Percentiles rank a stretch among this genome's conserved stretches.
These are phyloP conservation scores for Biscutella auriculata DNA, from an alignment of 441 rosid species.

Conservation along the genomic window DNA sequence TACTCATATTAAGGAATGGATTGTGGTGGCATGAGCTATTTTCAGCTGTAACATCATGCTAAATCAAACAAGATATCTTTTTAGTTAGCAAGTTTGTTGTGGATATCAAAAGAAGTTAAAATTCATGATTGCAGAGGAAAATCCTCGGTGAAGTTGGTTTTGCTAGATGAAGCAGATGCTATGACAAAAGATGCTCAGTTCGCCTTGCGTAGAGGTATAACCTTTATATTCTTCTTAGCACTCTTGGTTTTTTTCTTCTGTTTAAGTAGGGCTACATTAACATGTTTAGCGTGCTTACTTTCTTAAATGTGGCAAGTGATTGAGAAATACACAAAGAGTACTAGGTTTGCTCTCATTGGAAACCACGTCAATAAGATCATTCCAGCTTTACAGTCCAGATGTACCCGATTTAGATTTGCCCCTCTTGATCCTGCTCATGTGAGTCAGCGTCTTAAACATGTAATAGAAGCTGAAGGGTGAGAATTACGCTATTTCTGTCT, in stretches of 20 bases:
- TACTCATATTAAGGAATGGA: not conserved
- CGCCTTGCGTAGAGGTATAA: conserved; percentile 88
- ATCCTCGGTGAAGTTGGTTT: conserved; percentile 69
- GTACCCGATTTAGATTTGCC: conserved; percentile 90
- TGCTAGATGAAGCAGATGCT: conserved; percentile 96
- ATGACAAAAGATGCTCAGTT: conserved; percentile 99
- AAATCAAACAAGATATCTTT: not conserved
- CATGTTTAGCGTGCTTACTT: conserved; percentile 3
- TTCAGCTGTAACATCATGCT: not conserved
- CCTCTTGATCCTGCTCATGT: conserved; percentile 78
- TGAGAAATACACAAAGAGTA: conserved; percentile 89
- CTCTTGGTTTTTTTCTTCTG: not conserved
- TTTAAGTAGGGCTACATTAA: not conserved
- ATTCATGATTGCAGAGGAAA: conserved; percentile 47
- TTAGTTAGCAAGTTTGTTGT: not conserved
- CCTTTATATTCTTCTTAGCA: not conserved
- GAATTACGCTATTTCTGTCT: conserved; percentile 6
- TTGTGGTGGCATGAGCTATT: not conserved
- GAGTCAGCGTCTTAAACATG: conserved; percentile 73
- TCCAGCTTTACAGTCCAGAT: conserved; percentile 93
- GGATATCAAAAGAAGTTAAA: not conserved
- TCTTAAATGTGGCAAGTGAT: conserved; percentile 43
- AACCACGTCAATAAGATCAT: conserved; percentile 94
- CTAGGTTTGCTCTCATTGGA: conserved; percentile 89
- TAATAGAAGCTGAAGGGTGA: conserved; percentile 72